phyloP scores from a whole-genome alignment of 2,329 filamentous ascomycete species.

The Sporothrix luriei region DNA sequence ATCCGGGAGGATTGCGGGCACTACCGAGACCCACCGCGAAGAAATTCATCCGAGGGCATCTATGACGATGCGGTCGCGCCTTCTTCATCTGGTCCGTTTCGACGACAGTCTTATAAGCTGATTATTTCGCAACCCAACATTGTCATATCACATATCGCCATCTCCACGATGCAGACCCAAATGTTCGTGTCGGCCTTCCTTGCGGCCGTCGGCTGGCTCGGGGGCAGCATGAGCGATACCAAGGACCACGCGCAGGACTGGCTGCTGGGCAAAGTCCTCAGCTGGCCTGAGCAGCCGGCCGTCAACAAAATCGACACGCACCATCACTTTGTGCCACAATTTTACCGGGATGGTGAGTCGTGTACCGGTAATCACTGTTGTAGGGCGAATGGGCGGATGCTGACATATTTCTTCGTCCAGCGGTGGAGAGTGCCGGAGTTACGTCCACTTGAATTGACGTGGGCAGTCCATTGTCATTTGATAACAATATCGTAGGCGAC shows the following conservation, averaged over 20 bases:
- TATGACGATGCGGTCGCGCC: too few species aligned
- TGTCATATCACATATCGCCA: too few species aligned
- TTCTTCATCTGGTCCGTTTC: too few species aligned
- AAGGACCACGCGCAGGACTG: not conserved
- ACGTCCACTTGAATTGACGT: not conserved
- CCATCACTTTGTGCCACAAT: constrained; percentile 2
- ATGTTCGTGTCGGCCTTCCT: not conserved
- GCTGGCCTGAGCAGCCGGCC: not conserved
- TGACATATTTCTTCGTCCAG: not conserved
- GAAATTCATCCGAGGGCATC: too few species aligned
- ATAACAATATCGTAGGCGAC: not conserved
- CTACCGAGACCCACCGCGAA: too few species aligned
- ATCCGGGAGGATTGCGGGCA: too few species aligned
- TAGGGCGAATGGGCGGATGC: not conserved
- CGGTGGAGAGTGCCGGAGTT: not conserved
- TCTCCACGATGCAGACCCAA: not conserved
- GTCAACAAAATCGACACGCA: constrained; percentile 8
- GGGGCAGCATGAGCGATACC: not conserved
- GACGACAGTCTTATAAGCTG: too few species aligned
- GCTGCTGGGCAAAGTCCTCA: constrained; percentile 15
- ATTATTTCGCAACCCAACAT: not conserved
- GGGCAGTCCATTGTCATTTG: not conserved
- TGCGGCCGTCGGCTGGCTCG: not conserved
- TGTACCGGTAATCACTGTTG: not conserved
- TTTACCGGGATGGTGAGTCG: not conserved